These are phyloP conservation scores for Microdochium trichocladiopsis DNA, from an alignment of 2,329 filamentous ascomycete species.

Conservation along the genomic window DNA sequence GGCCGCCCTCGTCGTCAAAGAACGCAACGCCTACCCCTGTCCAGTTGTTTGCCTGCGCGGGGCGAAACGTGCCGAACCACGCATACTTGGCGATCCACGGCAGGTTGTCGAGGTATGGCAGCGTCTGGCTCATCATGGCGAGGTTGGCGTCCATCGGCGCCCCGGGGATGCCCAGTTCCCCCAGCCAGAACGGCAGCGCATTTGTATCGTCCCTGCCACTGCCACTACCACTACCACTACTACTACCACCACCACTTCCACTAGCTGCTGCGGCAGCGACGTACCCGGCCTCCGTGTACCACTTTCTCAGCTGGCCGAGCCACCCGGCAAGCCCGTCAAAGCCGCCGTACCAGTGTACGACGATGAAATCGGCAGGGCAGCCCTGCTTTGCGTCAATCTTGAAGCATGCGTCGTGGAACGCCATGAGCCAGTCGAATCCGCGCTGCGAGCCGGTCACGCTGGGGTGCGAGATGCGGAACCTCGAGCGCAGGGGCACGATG, in stretches of 20 bases:
- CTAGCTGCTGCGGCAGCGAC: background rate
- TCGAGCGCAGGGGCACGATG: conserved; percentile 24
- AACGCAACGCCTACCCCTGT: conserved; percentile 29
- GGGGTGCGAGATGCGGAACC: conserved; percentile 32
- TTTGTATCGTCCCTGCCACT: too few relatives aligned
- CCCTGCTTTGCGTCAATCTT: conserved; percentile 25
- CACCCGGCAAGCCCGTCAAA: conserved; percentile 25
- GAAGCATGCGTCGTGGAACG: conserved; percentile 32
- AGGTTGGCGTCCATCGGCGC: conserved; percentile 22
- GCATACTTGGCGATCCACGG: conserved; percentile 28
- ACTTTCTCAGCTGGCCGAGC: conserved; percentile 24
- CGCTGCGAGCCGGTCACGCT: conserved; percentile 29
- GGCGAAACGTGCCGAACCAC: conserved; percentile 32
- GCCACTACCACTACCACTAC: too few relatives aligned
- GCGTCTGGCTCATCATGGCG: conserved; percentile 31
- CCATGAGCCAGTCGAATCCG: conserved; percentile 29
- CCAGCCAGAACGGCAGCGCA: conserved; percentile 26
- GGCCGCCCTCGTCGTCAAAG: conserved; percentile 25
- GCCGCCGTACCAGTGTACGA: conserved; percentile 33
- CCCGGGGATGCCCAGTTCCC: conserved; percentile 30
- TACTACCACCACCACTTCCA: background rate
- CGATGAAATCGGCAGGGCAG: conserved; percentile 31
- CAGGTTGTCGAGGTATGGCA: conserved; percentile 23
- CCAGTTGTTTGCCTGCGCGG: conserved; percentile 28
- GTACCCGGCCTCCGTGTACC: conserved; percentile 20